These are phyloP conservation scores for Udeniomyces megalosporus DNA, from an alignment of 768 basidiomycete species.

Conservation along the genomic window DNA sequence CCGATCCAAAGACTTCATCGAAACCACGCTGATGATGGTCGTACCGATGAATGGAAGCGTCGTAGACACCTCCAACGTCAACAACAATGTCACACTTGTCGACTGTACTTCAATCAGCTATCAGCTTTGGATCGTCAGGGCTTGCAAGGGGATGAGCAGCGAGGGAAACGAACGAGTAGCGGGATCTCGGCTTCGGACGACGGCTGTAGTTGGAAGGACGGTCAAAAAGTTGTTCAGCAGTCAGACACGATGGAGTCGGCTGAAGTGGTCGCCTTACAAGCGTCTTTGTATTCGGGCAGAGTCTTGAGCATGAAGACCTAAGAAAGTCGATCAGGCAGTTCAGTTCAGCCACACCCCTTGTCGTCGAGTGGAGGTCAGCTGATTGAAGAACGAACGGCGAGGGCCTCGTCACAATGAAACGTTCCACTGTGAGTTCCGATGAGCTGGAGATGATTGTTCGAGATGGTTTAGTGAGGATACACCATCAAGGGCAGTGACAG, in stretches of 20 bases:
- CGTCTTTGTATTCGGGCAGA: constrained; percentile 55
- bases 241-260: not conserved
- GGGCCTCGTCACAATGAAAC: constrained; percentile 92
- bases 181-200: constrained; percentile 27
- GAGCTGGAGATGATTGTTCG: constrained; percentile 36
- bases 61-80: constrained; percentile 88
- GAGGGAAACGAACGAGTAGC: constrained; percentile 22
- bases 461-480: no score
- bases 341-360: not conserved
- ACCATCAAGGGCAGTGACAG: not conserved
- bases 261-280: constrained; percentile 37
- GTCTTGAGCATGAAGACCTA: constrained; percentile 58
- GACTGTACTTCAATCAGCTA: no score
- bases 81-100: constrained; percentile 83
- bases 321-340: not conserved
- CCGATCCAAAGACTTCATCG: constrained; percentile 70
- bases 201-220: constrained; percentile 14
- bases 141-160: not conserved
- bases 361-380: no score
- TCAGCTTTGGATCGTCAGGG: not conserved
- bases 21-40: constrained; percentile 97
- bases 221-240: not conserved
- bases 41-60: constrained; percentile 57
- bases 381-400: constrained; percentile 39
- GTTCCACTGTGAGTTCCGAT: constrained; percentile 93